Evolutionary conservation across 2,329 filamentous ascomycete species (phyloP), one percentile per base, ranked within the genome.

Genomic region (Penicillium rolfsii): DNA sequence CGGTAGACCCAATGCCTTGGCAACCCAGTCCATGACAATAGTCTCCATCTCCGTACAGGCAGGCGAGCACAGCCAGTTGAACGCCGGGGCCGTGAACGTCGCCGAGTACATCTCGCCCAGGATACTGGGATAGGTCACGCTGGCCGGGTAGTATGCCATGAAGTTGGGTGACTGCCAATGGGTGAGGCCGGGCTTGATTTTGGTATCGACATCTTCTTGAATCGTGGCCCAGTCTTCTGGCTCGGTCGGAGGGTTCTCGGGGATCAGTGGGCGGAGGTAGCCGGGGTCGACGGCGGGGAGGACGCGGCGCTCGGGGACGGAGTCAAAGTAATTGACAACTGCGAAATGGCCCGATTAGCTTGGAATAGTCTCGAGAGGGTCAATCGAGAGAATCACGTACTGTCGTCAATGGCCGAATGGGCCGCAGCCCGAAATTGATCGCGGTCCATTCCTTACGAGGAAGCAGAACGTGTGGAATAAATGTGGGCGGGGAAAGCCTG

Each of bases 21-120:
- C 91, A 3, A 97, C 80, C 93, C 94, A 98, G 77, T 98, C 94
- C 75, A 97, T 84, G 46, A 97, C 89, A 26, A 97, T 84, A 0
- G 93, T 97, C 82, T 98, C 94, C 52, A 98, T 84, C 79, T 98
- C 94, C 0, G 94, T 98, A 19, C 95, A 89, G 6, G 91, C 93
- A 0, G 94, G 94, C 5, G 89, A 93, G 79, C 94, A 97, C 65
- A 97, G 88, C 94, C 94, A 98, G 79, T 98, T 98, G 83, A 98
- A 98, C 41, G 92, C 92, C 1, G 94, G 92, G 16, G 91, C 91
- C 12, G 88, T 95, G 78, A 97, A 93, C 6, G 92, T 90, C 5
- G 91, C 89, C 46, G 88, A 91, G 82, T 97, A 98, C 81, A 98
- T 88, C 79, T 98, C 94, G 22, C 92, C 94, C 11, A 98, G 84